Evolutionary conservation across 805 yeast genomes (phyloP).

Genomic region (Tetrapisispora iriomotensis): DNA sequence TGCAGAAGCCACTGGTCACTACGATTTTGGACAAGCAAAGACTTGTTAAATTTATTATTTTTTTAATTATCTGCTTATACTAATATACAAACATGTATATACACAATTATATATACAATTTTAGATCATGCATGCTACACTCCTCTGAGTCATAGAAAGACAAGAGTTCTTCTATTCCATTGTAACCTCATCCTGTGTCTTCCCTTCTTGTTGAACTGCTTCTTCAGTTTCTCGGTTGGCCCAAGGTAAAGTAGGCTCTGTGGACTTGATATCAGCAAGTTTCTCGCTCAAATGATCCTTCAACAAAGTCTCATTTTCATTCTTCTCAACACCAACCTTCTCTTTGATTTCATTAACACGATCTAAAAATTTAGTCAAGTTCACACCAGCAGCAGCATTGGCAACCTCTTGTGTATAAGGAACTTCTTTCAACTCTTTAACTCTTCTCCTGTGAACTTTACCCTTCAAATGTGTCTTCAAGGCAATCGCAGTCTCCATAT

Average conservation of each 20-base stretch:
- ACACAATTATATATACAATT: background rate
- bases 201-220: background rate
- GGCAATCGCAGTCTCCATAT: constrained; percentile 71
- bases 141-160: background rate
- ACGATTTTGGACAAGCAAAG: constrained; percentile 47
- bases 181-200: constrained; percentile 2
- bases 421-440: constrained; percentile 59
- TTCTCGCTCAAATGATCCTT: constrained; percentile 21
- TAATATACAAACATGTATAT: background rate
- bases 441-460: constrained; percentile 80
- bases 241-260: constrained; percentile 29
- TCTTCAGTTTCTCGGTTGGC: background rate
- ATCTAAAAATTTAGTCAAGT: constrained; percentile 55
- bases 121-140: background rate
- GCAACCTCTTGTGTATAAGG: constrained; percentile 87
- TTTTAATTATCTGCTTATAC: background rate
- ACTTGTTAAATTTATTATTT: background rate
- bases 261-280: constrained; percentile 21
- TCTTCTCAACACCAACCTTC: constrained; percentile 37
- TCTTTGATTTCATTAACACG: constrained; percentile 53
- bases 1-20: constrained; percentile 53
- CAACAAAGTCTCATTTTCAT: constrained; percentile 33
- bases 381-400: constrained; percentile 81
- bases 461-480: constrained; percentile 62
- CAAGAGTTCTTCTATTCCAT: background rate